Evolutionary conservation across 441 rosid genomes (phyloP).

Genomic region (Populus hybrid): DNA sequence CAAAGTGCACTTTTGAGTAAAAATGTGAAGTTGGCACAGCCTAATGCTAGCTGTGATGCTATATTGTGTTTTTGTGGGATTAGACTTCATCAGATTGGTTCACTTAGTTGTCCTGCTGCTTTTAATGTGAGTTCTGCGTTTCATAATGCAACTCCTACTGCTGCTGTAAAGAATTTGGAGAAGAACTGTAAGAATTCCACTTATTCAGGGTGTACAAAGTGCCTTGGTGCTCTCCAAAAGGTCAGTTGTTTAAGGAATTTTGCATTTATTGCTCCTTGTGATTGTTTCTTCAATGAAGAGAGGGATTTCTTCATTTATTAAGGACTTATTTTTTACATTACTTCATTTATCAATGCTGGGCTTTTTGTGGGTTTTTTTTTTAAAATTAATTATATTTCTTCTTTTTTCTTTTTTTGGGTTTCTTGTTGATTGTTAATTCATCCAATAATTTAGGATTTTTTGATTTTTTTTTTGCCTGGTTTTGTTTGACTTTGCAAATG

Average conservation of each 20-base stretch:
- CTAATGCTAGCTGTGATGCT: conserved; percentile 83
- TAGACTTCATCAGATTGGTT: conserved; percentile 92
- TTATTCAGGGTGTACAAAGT: conserved; percentile 88
- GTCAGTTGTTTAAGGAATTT: conserved; percentile 30
- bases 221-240: conserved; percentile 96
- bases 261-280: conserved; percentile 10
- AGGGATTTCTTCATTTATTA: background rate
- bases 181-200: conserved; percentile 81
- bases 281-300: background rate
- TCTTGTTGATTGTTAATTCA: background rate
- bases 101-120: conserved; percentile 93
- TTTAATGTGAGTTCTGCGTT: conserved; percentile 65
- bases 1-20: conserved; percentile 71
- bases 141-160: conserved; percentile 80
- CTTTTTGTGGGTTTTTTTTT: no score
- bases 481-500: background rate
- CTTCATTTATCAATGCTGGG: background rate
- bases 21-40: conserved; percentile 76
- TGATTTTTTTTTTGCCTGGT: no score
- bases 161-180: conserved; percentile 83
- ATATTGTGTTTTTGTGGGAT: conserved; percentile 93
- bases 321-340: background rate
- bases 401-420: no score
- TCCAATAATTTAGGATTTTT: background rate
- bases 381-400: no score